Evolutionary conservation across 495 filamentous ascomycete genomes (phyloP), one percentile per base, ranked within the genome.

Genomic region (Amniculicola lignicola): DNA sequence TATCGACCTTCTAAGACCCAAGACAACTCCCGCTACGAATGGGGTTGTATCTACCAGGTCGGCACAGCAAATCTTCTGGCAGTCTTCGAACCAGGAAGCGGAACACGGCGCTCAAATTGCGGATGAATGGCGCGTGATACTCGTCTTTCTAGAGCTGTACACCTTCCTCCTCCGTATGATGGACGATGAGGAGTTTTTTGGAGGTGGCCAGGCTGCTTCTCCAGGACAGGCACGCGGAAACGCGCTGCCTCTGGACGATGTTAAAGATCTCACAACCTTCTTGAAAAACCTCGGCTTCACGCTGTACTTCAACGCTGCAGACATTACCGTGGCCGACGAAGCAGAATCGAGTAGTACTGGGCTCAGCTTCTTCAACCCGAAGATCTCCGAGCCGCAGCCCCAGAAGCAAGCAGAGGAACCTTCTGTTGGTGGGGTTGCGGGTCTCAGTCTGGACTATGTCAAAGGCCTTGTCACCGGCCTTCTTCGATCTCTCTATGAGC

Each of bases 111-210:
- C 70, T 9, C 6, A 48, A 37, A 10, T 61, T 61, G 81, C 85
- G 37, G 81, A 85, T 52, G 87, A 96, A 67, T 97, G 94, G 94
- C 83, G 84, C 12, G 84, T 92, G 1, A 82, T 96, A 28, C 76
- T 97, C 0, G 77, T 97, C 1, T 99, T 97, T 65, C 77, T 99
- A 22, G 93, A 97, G 62, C 79, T 97, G 10, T 99, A 95, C 69
- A 88, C 85, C 11, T 96, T 97, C 66, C 77, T 96, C 4, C 74
- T 97, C 27, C 86, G 90, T 61, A 79, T 96, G 40, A 96, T 88
- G 72, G 94, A 97, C 61, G 93, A 99, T 55, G 91, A 97, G 49
- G 86, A 89, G 49, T 90, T 90, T 62, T 78, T 89, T 37, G 71
- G 75, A 45, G 67, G 54, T 21, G 60, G 39, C 35, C 24, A 72